Base-by-base conservation (phyloP, 208 protist genomes). In the Leishmania tarentolae region DNA sequence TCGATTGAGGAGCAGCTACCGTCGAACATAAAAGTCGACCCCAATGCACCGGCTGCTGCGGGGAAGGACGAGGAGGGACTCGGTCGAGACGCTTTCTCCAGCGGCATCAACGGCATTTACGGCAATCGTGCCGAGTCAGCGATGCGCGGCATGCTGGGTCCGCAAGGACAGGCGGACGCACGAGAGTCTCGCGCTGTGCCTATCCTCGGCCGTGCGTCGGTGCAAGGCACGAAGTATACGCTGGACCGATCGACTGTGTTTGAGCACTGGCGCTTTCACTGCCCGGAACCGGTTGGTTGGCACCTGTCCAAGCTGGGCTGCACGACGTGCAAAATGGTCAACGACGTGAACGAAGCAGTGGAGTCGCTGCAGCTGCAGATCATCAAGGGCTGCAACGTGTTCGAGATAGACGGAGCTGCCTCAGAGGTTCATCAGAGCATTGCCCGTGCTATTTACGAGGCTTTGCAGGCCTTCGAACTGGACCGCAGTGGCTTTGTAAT, bases 321-420 rank as follows among this genome's bases (percentile, higher is more conserved):
- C 59, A 85, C 91, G 44, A 96, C 94, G 66, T 97, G 92, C 83
- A 97, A 97, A 84, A 96, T 97, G 92, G 88, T 89, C 3, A 92
- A 95, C 83, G 90, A 97, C 83, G 79, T 94, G 17, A 87, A 83
- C 75, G 94, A 97, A 79, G 91, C 94, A 17, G 87, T 92, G n/a
- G 92, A 97, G 84, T 94, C 94, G 71, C 74, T 97, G 50, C 94
- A 97, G 86, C 86, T 97, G 63, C 94, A 97, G 78, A 92, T 97
- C 50, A 97, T 97, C 80, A 95, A 96, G 75, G 94, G 94, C 35
- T 96, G 92, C 75, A 97, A 97, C 79, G 86, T 96, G 9, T 93
- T 97, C 75, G 94, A 97, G 82, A 90, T 97, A n/a, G 92, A 96
- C 79, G 91, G 91, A 68, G 88, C 89, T 31, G 91, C 90, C 56